Percentiles rank a stretch among this genome's conserved stretches.
Conservation (phyloP, 139 green algal genomes). For the Microglena sp. region DNA sequence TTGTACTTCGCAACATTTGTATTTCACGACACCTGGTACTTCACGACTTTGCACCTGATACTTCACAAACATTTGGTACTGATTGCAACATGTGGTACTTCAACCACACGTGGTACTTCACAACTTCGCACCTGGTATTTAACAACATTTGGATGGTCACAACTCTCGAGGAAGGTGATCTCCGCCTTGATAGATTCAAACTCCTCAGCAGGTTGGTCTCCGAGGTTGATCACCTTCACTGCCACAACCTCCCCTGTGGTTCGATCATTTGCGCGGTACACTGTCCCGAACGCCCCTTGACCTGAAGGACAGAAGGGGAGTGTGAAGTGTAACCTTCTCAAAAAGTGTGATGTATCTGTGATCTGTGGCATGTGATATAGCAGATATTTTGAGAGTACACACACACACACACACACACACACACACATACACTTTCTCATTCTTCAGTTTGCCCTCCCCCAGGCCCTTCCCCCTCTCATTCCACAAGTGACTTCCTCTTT, state of each 20-base stretch:
- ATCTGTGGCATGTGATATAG: background rate
- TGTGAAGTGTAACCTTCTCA: no score
- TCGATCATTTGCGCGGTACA: constrained; percentile 67
- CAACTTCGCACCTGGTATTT: constrained; percentile 67
- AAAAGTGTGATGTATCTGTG: background rate
- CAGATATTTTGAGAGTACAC: background rate
- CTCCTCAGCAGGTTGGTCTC: constrained; percentile 11
- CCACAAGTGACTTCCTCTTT: no score
- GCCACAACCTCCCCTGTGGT: constrained; percentile 58
- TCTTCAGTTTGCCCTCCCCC: no score
- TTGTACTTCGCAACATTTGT: no score
- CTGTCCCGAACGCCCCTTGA: constrained; percentile 71
- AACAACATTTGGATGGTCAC: constrained; percentile 94
- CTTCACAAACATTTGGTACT: no score
- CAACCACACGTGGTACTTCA: no score
- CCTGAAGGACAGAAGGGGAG: constrained; percentile 16
- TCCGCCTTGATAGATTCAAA: constrained; percentile 42
- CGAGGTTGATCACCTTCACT: constrained; percentile 70
- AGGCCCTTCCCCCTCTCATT: no score
- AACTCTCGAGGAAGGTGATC: constrained; percentile 73
- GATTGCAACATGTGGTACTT: no score
- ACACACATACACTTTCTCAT: no score
- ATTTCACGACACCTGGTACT: no score
- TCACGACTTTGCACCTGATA: no score
- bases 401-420: no score